Conservation (phyloP, 768 basidiomycete genomes). For the Lepiota venenata region DNA sequence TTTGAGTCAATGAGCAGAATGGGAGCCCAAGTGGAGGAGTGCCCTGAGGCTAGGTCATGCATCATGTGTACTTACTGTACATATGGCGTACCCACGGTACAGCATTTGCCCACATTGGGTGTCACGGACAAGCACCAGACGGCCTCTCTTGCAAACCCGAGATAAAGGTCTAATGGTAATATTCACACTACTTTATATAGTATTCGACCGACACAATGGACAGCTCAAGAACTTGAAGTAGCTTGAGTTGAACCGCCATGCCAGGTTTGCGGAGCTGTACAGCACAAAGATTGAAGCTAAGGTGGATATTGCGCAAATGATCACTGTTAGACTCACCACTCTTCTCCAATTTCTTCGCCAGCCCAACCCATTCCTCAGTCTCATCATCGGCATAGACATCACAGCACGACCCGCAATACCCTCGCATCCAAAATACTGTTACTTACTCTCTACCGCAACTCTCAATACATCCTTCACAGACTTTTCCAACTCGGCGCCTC, state of each 20-base stretch:
- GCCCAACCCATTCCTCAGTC: conserved; percentile 71
- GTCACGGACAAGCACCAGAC: too few relatives aligned
- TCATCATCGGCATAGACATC: conserved; percentile 61
- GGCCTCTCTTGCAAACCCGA: too few relatives aligned
- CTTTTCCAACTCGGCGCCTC: conserved; percentile 48
- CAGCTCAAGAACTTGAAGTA: conserved; percentile 92
- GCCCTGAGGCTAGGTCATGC: too few relatives aligned
- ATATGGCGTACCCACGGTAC: too few relatives aligned
- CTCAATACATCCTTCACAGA: conserved; percentile 33
- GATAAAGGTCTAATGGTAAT: too few relatives aligned
- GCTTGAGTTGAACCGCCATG: conserved; percentile 86
- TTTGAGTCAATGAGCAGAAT: too few relatives aligned
- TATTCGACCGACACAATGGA: conserved; percentile 86
- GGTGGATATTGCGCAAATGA: not conserved
- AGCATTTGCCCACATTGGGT: too few relatives aligned
- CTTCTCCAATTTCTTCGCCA: conserved; percentile 64
- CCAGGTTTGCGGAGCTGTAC: conserved; percentile 64
- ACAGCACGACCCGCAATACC: conserved; percentile 55
- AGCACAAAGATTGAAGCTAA: too few relatives aligned
- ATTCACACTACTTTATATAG: conserved; percentile 41
- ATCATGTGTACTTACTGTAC: too few relatives aligned
- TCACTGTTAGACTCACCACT: conserved; percentile 41
- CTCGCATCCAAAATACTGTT: conserved; percentile 56
- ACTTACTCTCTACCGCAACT: conserved; percentile 25
- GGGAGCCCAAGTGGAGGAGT: too few relatives aligned